Base-by-base conservation (phyloP, 2,329 filamentous ascomycete species). In the Amauroascus niger region DNA sequence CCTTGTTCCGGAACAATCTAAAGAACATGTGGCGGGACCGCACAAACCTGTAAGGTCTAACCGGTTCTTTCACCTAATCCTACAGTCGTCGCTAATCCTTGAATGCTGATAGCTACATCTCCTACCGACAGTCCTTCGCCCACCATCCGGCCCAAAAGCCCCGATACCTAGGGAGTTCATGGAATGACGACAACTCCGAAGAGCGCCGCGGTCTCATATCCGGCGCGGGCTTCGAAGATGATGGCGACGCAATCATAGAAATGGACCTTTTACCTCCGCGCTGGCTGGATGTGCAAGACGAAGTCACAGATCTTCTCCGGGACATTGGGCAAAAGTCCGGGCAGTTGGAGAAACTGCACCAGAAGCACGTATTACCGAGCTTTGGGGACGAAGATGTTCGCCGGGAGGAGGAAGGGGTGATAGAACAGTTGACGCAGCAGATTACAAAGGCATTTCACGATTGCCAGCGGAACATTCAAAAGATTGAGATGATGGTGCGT, bases 121-220 rank as follows among this genome's bases (percentile, higher is more conserved):
- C 93, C 71, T 98, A 97, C 78, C 90, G 93, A 66, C 93, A 98
- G 76, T 97, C 91, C 65, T 97, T 96, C 73, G 83, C 89, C 64
- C 93, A 97, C 71, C 90, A 96, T 69, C 93, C 93, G 52, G 81
- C 83, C 57, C 90, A 94, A 74, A 88, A 89, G 73, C 82, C 83
- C 61, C 84, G 84, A 64, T 86, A 86, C 74, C 74, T 77, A 56
- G 70, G 75, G 54, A 71, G 79, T 54, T 71, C 76, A 62, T 67
- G 74, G 62, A 78, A 80, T 75, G 79, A 57, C 33, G 52, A 78
- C 70, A 50, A 24, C 58, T 79, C 75, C 53, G 80, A 84, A 63
- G 84, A 88, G 71, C 79, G 82, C 55, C 86, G 88, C 60, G 89
- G 91, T 39, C 85, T 98, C 63, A 86, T 98, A 67, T 87, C 89